These are phyloP conservation scores for Ascomycota sp. DNA, from an alignment of 2,329 filamentous ascomycete genomes.

Conservation along the genomic window DNA sequence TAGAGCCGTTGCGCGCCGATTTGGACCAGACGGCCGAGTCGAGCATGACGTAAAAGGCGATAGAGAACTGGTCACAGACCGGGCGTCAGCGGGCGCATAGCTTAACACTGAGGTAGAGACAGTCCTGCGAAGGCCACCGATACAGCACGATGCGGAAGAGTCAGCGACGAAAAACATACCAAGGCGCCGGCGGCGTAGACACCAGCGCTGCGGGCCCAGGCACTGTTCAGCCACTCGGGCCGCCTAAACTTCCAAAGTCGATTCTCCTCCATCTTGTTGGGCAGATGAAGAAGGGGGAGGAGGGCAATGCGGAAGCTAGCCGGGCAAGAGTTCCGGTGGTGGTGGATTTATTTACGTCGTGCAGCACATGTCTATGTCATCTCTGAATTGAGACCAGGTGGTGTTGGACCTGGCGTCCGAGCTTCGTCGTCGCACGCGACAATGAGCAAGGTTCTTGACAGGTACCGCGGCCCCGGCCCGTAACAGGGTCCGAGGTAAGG, in stretches of 20 bases:
- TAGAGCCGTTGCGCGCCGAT: conserved; percentile 35
- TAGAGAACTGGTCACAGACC: conserved; percentile 32
- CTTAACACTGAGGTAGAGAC: conserved; percentile 3
- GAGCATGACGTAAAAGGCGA: conserved; percentile 49
- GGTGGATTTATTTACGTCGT: no score
- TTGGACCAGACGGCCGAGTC: conserved; percentile 49
- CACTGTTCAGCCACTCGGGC: conserved; percentile 47
- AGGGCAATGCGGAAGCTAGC: background rate
- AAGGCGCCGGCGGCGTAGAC: conserved; percentile 42
- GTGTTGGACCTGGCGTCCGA: no score
- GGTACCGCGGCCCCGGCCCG: no score
- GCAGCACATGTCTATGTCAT: no score
- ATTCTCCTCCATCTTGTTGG: conserved; percentile 34
- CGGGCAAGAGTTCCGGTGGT: background rate
- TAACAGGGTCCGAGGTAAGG: no score
- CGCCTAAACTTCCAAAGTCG: conserved; percentile 46
- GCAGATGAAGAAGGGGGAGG: background rate
- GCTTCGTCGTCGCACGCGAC: no score
- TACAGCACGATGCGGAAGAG: background rate
- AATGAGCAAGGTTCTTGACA: no score
- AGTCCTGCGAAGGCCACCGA: no score
- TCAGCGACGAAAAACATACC: conserved; percentile 20
- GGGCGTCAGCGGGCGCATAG: background rate
- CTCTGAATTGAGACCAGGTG: no score
- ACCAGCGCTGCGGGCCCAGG: conserved; percentile 40